These are phyloP conservation scores for Cairneyella variabilis DNA, from an alignment of 495 filamentous ascomycete species.

Conservation along the genomic window DNA sequence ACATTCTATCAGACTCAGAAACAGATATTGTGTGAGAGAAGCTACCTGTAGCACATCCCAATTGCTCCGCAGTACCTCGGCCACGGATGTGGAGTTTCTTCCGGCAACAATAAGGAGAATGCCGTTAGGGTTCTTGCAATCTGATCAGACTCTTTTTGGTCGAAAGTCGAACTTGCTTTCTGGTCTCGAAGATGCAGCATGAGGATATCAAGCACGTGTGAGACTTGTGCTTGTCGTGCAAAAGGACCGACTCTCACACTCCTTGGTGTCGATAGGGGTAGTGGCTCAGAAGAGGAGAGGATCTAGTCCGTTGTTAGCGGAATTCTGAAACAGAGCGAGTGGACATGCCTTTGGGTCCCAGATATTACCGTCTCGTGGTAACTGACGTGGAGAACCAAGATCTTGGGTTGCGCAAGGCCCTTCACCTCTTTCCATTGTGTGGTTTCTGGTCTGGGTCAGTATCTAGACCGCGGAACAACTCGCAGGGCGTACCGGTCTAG, in stretches of 20 bases:
- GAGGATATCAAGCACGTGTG: slow-evolving; percentile 14
- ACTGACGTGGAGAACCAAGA: slow-evolving; percentile 5
- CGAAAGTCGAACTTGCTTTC: background rate
- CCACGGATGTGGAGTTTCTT: slow-evolving; percentile 17
- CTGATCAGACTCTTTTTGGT: slow-evolving; percentile 15
- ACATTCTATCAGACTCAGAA: background rate
- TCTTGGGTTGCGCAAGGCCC: slow-evolving; percentile 10
- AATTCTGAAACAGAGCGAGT: no score
- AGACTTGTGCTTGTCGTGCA: slow-evolving; percentile 20
- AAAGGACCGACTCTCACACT: slow-evolving; percentile 17
- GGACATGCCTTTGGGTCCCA: slow-evolving; percentile 11
- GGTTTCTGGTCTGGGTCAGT: slow-evolving; percentile 1
- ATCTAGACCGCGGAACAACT: no score
- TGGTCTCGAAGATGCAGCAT: slow-evolving; percentile 6
- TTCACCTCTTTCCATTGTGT: slow-evolving; percentile 15
- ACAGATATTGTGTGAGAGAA: background rate
- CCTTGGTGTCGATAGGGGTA: slow-evolving; percentile 16
- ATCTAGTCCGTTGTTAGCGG: slow-evolving; percentile 5
- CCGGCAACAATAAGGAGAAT: slow-evolving; percentile 14
- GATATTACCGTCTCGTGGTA: slow-evolving; percentile 12
- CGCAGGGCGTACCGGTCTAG: slow-evolving; percentile 10
- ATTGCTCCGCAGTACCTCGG: slow-evolving; percentile 18
- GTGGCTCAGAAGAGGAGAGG: slow-evolving; percentile 8
- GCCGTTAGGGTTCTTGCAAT: slow-evolving; percentile 14
- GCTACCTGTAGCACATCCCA: slow-evolving; percentile 18